Conservation (phyloP, 768 basidiomycete genomes). For the Serendipita sp. region DNA sequence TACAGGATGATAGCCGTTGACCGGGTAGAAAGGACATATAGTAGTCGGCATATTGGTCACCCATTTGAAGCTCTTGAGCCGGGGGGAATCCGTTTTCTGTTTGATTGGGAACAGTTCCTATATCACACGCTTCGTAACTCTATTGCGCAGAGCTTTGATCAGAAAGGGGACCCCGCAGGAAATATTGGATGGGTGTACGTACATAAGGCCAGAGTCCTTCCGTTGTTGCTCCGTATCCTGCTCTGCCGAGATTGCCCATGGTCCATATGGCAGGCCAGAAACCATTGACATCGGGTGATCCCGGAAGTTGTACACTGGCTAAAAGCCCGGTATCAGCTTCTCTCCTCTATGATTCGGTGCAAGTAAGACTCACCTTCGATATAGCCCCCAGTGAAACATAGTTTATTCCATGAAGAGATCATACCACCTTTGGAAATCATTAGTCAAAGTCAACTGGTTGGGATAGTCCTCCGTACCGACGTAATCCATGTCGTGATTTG, state of each 20-base stretch:
- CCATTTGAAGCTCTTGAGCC: slow-evolving; percentile 37
- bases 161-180: neutral
- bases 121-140: slow-evolving; percentile 69
- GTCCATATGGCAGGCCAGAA: slow-evolving; percentile 42
- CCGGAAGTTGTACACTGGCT: slow-evolving; percentile 1
- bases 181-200: neutral
- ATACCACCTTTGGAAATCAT: slow-evolving; percentile 11
- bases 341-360: slow-evolving; percentile 31
- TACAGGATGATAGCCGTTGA: slow-evolving; percentile 75
- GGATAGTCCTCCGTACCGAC: slow-evolving; percentile 37
- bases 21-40: slow-evolving; percentile 65
- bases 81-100: slow-evolving; percentile 44
- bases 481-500: slow-evolving; percentile 46
- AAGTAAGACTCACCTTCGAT: slow-evolving; percentile 68
- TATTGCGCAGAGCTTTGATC: slow-evolving; percentile 45
- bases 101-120: slow-evolving; percentile 76
- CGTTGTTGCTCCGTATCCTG: slow-evolving; percentile 84
- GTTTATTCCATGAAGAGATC: slow-evolving; percentile 78
- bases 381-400: slow-evolving; percentile 89
- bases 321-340: neutral
- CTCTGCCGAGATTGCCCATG: slow-evolving; percentile 66
- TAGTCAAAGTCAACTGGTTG: neutral
- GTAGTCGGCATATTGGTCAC: slow-evolving; percentile 21
- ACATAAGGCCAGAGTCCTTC: slow-evolving; percentile 28
- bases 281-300: neutral